Evolutionary conservation across 371 early-diverging fungal species (phyloP), one percentile per base, ranked within the genome.

Genomic region (Funneliformis caledonium): DNA sequence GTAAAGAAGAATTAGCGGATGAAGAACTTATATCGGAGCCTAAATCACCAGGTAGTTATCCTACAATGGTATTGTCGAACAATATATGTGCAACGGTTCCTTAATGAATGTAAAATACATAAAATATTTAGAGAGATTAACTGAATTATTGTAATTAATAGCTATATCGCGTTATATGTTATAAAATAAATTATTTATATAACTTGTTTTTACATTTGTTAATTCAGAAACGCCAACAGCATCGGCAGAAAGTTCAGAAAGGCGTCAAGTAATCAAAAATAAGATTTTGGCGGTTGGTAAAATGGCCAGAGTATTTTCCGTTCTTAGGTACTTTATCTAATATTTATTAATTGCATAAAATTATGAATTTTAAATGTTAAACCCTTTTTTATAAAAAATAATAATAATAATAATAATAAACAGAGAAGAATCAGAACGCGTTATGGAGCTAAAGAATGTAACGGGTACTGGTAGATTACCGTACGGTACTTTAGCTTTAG

Each of bases 261-360:
- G 95, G 19, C 89, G 94, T 79, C 87, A 89, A 69, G 91, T 93
- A 61, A 94, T 98, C 82, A 92, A 91, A 65, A 94, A 92, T 87
- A 97, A 98, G 88, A 97, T 98, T 79, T 85, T 93, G 82, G 98
- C 98, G 8, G 91, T 98, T 52, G 97, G 97, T 72, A 92, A 94
- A 72, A 93, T 97, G 89, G 92, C 97, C 14, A 89, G 95, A 47
- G 92, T 95, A 33, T 97, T 96, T 90, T 90, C 93, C 50, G 92
- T 95, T 11, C 87, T 98, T 70, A 92, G 98, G 84, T 88, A 85
- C 84, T 43, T 61, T 16, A 9, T 22, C 3, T 3, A 37, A 37
- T 2, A 62, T 33, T 37, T 45, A 69, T 61, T 26, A 42, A 31
- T 69, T 69, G 16, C 8, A 42, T 37, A 37, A 1, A 3, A 37